phyloP scores from a whole-genome alignment of 2,329 filamentous ascomycete species.

The Knufia petricola region DNA sequence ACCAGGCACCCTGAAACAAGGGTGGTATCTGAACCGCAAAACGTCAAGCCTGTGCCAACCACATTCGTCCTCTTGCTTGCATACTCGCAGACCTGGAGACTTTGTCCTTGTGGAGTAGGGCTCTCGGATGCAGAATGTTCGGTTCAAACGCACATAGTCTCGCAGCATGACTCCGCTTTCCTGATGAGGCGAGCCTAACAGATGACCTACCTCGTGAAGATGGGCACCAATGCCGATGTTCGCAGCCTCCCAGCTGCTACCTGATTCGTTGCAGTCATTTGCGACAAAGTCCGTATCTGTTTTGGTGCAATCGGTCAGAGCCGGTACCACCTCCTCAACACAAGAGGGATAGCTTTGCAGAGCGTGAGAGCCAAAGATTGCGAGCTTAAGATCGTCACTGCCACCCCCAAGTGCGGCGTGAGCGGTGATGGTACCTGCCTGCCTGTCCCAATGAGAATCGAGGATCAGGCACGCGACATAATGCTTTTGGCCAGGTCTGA shows the following conservation, averaged over 20 bases:
- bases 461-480: constrained; percentile 82
- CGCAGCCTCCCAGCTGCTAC: constrained; percentile 90
- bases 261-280: constrained; percentile 78
- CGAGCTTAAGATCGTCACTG: constrained; percentile 65
- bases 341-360: constrained; percentile 82
- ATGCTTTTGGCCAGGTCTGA: constrained; percentile 65
- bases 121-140: constrained; percentile 71
- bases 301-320: constrained; percentile 81
- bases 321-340: constrained; percentile 80
- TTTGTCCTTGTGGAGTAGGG: constrained; percentile 81
- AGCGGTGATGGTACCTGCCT: constrained; percentile 59
- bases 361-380: constrained; percentile 85
- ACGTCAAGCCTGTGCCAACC: constrained; percentile 84
- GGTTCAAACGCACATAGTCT: constrained; percentile 76
- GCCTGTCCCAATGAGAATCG: constrained; percentile 78
- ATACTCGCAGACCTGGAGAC: constrained; percentile 63
- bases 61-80: constrained; percentile 72
- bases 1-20: constrained; percentile 74
- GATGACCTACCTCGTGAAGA: constrained; percentile 78
- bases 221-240: constrained; percentile 91
- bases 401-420: constrained; percentile 72
- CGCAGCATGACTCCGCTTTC: constrained; percentile 85
- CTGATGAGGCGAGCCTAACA: constrained; percentile 84
- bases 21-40: constrained; percentile 80
- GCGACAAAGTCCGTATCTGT: constrained; percentile 72